phyloP scores from a whole-genome alignment of 2,329 filamentous ascomycete species.

The Oidium heveae region DNA sequence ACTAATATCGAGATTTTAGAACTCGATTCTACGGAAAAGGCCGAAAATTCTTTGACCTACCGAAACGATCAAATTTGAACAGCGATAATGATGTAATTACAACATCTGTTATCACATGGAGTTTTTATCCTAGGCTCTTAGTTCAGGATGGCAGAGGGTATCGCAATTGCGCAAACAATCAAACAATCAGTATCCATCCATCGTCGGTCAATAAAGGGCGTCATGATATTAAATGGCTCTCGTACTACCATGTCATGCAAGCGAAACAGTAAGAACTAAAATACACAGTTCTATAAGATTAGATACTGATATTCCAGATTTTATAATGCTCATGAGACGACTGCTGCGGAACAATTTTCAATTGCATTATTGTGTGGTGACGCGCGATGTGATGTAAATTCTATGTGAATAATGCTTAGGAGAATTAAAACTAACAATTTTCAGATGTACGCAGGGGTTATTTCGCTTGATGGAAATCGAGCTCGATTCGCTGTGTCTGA shows the following conservation, averaged over 20 bases:
- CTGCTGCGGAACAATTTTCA: conserved; percentile 55
- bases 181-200: conserved; percentile 65
- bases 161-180: conserved; percentile 82
- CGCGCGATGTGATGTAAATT: conserved; percentile 44
- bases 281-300: neutral
- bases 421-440: conserved; percentile 1
- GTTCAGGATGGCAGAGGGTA: conserved; percentile 65
- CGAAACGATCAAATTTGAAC: conserved; percentile 46
- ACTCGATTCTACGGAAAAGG: conserved; percentile 40
- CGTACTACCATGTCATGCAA: conserved; percentile 96
- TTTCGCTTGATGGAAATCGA: conserved; percentile 69
- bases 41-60: conserved; percentile 54
- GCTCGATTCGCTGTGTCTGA: conserved; percentile 61
- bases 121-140: conserved; percentile 85
- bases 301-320: conserved; percentile 22
- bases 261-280: conserved; percentile 38
- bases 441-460: conserved; percentile 63
- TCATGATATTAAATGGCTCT: conserved; percentile 51
- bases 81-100: conserved; percentile 59
- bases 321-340: conserved; percentile 79
- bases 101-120: conserved; percentile 68
- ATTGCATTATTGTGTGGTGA: conserved; percentile 72
- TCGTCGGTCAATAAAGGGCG: conserved; percentile 65
- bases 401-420: neutral
- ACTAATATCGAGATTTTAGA: conserved; percentile 11